These are phyloP conservation scores for Mycosphaerella arachidis DNA, from an alignment of 2,329 filamentous ascomycete species.

Conservation along the genomic window DNA sequence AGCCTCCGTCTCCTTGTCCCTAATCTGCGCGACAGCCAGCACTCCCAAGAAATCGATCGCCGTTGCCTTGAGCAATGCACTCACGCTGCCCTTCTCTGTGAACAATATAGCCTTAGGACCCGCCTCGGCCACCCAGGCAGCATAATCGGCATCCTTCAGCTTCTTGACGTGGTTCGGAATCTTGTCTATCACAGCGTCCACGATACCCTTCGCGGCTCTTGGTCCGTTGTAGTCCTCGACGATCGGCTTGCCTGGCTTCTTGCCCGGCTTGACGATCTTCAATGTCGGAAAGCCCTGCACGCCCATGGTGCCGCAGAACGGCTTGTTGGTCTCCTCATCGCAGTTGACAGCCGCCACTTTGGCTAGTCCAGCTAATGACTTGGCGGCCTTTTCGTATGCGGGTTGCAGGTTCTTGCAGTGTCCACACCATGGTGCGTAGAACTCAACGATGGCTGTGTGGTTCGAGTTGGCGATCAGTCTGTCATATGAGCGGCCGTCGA, in stretches of 20 bases:
- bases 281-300: slow-evolving; percentile 93
- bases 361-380: slow-evolving; percentile 81
- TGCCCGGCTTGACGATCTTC: slow-evolving; percentile 84
- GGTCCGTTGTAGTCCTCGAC: slow-evolving; percentile 89
- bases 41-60: slow-evolving; percentile 86
- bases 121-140: slow-evolving; percentile 62
- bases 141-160: slow-evolving; percentile 72
- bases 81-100: slow-evolving; percentile 86
- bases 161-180: slow-evolving; percentile 89
- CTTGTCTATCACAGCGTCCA: slow-evolving; percentile 76
- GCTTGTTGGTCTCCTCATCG: slow-evolving; percentile 89
- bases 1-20: slow-evolving; percentile 70
- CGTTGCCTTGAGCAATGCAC: slow-evolving; percentile 73
- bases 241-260: slow-evolving; percentile 71
- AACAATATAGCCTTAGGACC: slow-evolving; percentile 84
- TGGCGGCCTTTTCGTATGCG: slow-evolving; percentile 89
- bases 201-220: slow-evolving; percentile 78
- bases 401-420: slow-evolving; percentile 96
- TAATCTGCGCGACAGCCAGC: slow-evolving; percentile 75
- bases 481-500: slow-evolving; percentile 75
- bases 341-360: slow-evolving; percentile 95
- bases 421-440: slow-evolving; percentile 97
- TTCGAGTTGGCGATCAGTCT: slow-evolving; percentile 82
- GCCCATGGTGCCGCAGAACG: slow-evolving; percentile 77
- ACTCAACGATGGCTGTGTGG: slow-evolving; percentile 60